Evolutionary conservation across 2,329 filamentous ascomycete species (phyloP), one percentile per base, ranked within the genome.

Genomic region (Lomentospora prolificans): DNA sequence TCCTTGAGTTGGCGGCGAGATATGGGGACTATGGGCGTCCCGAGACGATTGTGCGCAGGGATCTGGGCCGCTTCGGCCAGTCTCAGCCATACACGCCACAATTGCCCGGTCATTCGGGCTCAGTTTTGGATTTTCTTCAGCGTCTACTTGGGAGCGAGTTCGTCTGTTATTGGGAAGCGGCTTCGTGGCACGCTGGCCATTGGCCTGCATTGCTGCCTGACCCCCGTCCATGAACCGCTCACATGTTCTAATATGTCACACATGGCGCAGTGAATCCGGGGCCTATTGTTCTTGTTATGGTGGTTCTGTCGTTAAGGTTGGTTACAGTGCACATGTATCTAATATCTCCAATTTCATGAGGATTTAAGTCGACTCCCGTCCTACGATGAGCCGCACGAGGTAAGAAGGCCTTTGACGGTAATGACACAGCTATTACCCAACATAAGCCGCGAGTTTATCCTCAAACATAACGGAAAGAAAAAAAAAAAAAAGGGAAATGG

Each of bases 191-290:
- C 22, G 22, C 22, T 19, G n/a, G 41, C 22, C n/a, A 48, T 48
- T 48, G 41, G 41, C 41, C 41, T 48, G 41, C 41, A 48, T 48
- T 48, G 41, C 41, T 48, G 41, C 41, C 41, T 48, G 41, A 48
- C 41, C 22, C 19, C 36, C 12, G n/a, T 12, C 22, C 22, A 48
- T 19, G 41, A 48, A 48, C 41, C 22, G 41, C 22, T 22, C 41
- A 24, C 36, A 41, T 41, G 36, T 17, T 41, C 36, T 41, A 41
- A n/a, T n/a, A n/a, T 41, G 14, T 41, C 36, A 41, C 19, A 41
- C 36, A 41, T 41, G 36, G 14, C n/a, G 36, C 36, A 41, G 36
- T 41, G 14, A 41, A 41, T 41, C 36, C n/a, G 10, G 19, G 36
- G 14, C 36, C 36, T 41, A 41, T 41, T 14, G 14, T 41, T 41